A percentile compares a stretch with the other conserved stretches of the same genome.
Conservation (phyloP, 768 basidiomycete genomes). For the Amanita pallidorosea region DNA sequence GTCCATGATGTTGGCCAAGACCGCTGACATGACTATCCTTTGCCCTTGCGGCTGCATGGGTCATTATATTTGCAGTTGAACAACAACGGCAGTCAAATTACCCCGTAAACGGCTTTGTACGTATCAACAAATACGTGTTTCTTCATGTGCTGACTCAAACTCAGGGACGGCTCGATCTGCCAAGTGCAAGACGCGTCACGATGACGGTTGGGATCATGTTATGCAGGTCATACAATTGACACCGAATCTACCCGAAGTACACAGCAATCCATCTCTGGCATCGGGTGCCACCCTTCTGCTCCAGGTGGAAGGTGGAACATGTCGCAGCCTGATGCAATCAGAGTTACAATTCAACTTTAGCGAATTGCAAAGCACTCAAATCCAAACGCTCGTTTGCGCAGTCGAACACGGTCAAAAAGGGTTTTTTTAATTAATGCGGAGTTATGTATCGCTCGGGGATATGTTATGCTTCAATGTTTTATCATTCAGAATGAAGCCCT, state of each 20-base stretch:
- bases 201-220: background rate
- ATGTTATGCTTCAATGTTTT: background rate
- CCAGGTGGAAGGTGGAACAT: background rate
- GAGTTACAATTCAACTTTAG: background rate
- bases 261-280: background rate
- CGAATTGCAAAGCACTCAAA: background rate
- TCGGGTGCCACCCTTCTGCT: background rate
- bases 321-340: background rate
- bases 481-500: background rate
- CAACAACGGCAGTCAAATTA: background rate
- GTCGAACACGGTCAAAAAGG: background rate
- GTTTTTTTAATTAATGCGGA: background rate
- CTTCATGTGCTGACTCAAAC: background rate
- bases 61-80: constrained; percentile 16
- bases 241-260: background rate
- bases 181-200: background rate
- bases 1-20: background rate
- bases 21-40: constrained; percentile 7
- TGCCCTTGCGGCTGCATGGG: constrained; percentile 29
- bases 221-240: background rate
- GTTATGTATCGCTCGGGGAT: background rate
- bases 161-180: background rate
- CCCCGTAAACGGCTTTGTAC: background rate
- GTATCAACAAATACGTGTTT: background rate
- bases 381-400: background rate